Base-by-base conservation (phyloP, 352 stramenopile genomes). In the Phytophthora kernoviae region DNA sequence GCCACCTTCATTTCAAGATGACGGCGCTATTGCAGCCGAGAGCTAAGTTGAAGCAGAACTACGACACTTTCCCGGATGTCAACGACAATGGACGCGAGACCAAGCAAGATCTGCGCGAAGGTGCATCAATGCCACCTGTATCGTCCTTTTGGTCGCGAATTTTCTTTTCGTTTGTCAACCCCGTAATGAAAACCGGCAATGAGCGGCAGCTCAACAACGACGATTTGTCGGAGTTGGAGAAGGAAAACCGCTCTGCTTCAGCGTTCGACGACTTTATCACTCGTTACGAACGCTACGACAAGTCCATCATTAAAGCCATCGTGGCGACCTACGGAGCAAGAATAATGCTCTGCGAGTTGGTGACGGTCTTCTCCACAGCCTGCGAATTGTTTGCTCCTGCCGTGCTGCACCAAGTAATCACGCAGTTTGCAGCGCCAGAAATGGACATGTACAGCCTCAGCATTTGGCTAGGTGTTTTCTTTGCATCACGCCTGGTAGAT, bases 101-200 rank as follows among this genome's bases (percentile, higher is more conserved):
- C 20, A 63, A 63, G 46, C 55, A 53, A 21, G 22, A 22, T 10
- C 30, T 57, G 32, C 56, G 32, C 18, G 20, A 24, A 18, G 47
- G 18, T 2, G 15, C 6, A 7, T 55, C 36, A 15, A 55, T 48
- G 2, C 60, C 46, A 3, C 24, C 40, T 20, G 54, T 47, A 5
- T 37, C 62, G 14, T 51, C 55, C 2, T 44, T 62, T 24, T 65
- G 44, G 49, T 65, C 72, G 17, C 42, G 53, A 2, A 49, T 86
- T 18, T 61, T 84, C 21, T 84, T 89, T 49, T 61, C 57, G 18
- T 87, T 65, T 57, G 72, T 68, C 39, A 67, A 69, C 17, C 55
- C 67, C 1, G 39, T 87, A 34, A 76, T 89, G 59, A 21, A 41
- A 5, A 5, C 58, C 2, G 77, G 80, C 59, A 81, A 87, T 40